Base-by-base conservation (phyloP, 176 grass and related monocot species). In the Triticum turgidum region DNA sequence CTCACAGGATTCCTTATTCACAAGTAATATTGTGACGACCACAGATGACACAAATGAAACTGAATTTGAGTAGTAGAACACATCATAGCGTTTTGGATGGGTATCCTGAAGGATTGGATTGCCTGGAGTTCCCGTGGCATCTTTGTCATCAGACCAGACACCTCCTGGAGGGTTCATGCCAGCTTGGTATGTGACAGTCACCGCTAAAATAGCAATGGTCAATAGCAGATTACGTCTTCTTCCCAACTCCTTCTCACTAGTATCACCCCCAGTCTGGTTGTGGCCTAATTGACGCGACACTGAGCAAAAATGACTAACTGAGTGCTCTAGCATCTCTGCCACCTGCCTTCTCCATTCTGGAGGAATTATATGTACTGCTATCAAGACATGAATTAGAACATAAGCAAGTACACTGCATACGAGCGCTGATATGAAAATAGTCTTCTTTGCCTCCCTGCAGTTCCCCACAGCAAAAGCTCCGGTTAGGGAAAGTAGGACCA, bases 11-110 rank as follows among this genome's bases (percentile, higher is more conserved):
- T 72, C 38, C 54, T 77, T 82, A n/a, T 90, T 86, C 51, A 90
- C 79, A 42, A 90, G 84, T 32, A 86, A 9, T 82, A 90, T 83
- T 25, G 83, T 90, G 59, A 78, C 49, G n/a, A 52, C 83, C 5
- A 90, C 71, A 20, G 88, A 90, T 3, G 84, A 81, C 38, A 90
- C 78, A 0, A 90, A 86, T 1, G 88, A 86, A 11, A 78, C 4
- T 71, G 88, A 86, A 38, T 86, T 90, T 38, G 84, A 90, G 38
- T 90, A 86, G 73, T 78, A 90, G 65, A 90, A 90, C 11, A 86
- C 64, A 63, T 65, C 35, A 33, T 86, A 90, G 0, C 84, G 84
- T 9, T 64, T 86, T 5, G 13, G 27, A 70, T 72, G 73, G n/a
- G 12, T 86, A 18, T 82, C 7, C 52, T 54, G 72, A 77, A 90